Evolutionary conservation across 2,329 filamentous ascomycete genomes (phyloP), one percentile per base, ranked within the genome.

Genomic region (Sporothrix schenckii): DNA sequence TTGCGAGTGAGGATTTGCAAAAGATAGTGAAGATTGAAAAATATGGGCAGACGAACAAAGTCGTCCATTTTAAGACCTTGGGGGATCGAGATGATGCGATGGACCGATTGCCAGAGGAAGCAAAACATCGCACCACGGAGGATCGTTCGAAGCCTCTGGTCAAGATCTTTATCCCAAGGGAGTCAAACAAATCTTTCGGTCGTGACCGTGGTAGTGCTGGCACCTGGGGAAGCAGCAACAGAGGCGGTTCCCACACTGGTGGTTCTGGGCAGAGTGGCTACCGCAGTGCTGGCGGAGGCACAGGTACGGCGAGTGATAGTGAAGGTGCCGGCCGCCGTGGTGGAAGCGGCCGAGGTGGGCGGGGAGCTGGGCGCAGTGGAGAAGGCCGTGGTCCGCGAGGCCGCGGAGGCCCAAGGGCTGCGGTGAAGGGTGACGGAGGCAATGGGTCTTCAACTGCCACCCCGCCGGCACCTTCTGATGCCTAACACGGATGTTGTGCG

Each of bases 71-170:
- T 82, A 88, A 90, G 78, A 92, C 86, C 2, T 78, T 84, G 3
- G 91, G 96, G 75, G 92, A 97, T 66, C 92, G 94, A 77, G 92
- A 94, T 76, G 88, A 86, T 47, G 92, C 93, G 47, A 86, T 97
- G 77, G 87, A 89, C 54, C 89, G 89, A 74, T 85, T 96, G 71
- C 87, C 92, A 5, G 86, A 89, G 16, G 92, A 95, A 56, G 85
- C 90, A 76, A 94, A 94, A 84, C 91, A 89, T 73, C 86, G 88
- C 74, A 86, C 86, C 53, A 86, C 88, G 44, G 90, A 90, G 76
- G 91, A 93, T 73, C 89, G 92, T 73, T 91, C 90, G 73, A 92
- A 91, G 80, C 92, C 93, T 16, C 87, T 92, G 70, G 89, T 97
- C 72, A 93, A 93, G 83, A 87, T 93, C 77, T 97, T 93, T 82